These are phyloP conservation scores for Hypocreales sp. DNA, from an alignment of 2,329 filamentous ascomycete species.

Conservation along the genomic window DNA sequence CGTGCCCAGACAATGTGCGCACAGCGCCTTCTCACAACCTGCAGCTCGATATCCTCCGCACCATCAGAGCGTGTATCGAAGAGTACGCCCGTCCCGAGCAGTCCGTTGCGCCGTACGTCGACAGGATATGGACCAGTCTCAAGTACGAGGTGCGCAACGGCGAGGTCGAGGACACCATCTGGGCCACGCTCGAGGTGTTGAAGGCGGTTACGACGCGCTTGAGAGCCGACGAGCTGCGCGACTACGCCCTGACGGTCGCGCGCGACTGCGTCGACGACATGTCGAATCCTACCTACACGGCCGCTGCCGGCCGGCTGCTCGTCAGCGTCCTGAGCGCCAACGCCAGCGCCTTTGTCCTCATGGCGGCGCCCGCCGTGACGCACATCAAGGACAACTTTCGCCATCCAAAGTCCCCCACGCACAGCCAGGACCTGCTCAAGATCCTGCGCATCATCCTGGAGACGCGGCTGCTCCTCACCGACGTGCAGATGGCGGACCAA, in stretches of 20 bases:
- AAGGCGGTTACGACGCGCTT: conserved; percentile 31
- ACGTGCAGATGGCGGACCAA: conserved; percentile 14
- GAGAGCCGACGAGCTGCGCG: conserved; percentile 24
- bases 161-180: conserved; percentile 40
- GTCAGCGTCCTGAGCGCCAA: conserved; percentile 34
- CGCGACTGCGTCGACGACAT: conserved; percentile 38
- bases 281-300: conserved; percentile 34
- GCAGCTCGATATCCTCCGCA: conserved; percentile 38
- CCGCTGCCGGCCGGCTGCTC: conserved; percentile 34
- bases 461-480: conserved; percentile 24
- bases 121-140: conserved; percentile 41
- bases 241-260: conserved; percentile 32
- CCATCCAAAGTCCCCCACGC: conserved; percentile 31
- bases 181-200: conserved; percentile 38
- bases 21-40: conserved; percentile 3
- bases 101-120: conserved; percentile 30
- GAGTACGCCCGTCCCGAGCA: conserved; percentile 29
- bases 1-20: not conserved
- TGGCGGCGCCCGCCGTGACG: conserved; percentile 28
- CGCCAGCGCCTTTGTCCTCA: conserved; percentile 29
- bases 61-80: conserved; percentile 36
- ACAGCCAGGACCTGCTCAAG: conserved; percentile 35
- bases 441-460: conserved; percentile 35
- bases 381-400: conserved; percentile 34
- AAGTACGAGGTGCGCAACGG: conserved; percentile 49